phyloP scores from a whole-genome alignment of 805 yeast species.

The Limtongia smithiae region DNA sequence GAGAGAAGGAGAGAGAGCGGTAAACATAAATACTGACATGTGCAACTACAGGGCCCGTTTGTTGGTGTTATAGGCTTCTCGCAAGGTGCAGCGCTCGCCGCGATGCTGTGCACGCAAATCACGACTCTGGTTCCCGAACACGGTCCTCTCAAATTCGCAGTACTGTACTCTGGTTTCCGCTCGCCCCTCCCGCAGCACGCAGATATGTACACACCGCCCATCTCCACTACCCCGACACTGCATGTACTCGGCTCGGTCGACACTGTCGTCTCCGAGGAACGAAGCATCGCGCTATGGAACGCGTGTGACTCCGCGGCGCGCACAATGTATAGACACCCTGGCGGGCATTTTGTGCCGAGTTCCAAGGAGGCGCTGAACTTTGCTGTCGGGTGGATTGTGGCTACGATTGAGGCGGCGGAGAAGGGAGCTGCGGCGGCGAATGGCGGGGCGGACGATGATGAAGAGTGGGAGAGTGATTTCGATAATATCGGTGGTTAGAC shows the following conservation, averaged over 20 bases:
- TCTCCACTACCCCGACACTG: conserved; percentile 46
- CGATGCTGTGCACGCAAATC: conserved; percentile 61
- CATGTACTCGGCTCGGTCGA: conserved; percentile 86
- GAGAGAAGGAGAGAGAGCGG: neutral
- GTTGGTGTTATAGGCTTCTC: conserved; percentile 88
- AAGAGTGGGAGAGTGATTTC: conserved; percentile 40
- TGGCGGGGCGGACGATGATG: conserved; percentile 24
- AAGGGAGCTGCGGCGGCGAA: neutral
- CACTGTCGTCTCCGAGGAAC: conserved; percentile 72
- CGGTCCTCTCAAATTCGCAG: conserved; percentile 60
- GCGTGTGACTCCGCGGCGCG: conserved; percentile 47
- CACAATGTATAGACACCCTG: conserved; percentile 71
- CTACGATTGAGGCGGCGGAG: conserved; percentile 7
- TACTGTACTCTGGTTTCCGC: conserved; percentile 66
- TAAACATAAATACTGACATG: neutral
- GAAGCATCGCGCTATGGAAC: conserved; percentile 60
- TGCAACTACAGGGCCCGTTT: conserved; percentile 63
- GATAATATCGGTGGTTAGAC: conserved; percentile 38
- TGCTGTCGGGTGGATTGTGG: conserved; percentile 35
- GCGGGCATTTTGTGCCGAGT: conserved; percentile 96
- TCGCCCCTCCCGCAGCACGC: conserved; percentile 33
- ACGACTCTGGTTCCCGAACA: conserved; percentile 53
- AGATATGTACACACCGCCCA: conserved; percentile 36
- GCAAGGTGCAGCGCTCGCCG: conserved; percentile 89
- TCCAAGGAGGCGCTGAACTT: conserved; percentile 51